Conservation (phyloP, 306 rosid species). For the Quercus variabilis region DNA sequence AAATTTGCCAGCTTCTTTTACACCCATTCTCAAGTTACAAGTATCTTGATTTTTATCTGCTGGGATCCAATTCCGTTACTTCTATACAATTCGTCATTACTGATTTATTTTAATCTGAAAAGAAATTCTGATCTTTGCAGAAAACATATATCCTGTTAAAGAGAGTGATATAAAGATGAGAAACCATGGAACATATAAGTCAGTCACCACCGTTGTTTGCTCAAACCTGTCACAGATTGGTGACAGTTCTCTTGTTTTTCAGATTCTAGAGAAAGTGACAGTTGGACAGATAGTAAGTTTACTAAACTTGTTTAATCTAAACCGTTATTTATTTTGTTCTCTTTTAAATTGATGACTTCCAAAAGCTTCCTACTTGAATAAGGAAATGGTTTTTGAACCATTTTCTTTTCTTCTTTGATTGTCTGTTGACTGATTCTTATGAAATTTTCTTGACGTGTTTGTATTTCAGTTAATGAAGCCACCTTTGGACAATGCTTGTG, state of each 20-base stretch:
- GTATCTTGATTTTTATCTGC: not conserved
- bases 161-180: conserved; percentile 31
- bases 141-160: conserved; percentile 25
- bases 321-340: no score
- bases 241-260: conserved; percentile 52
- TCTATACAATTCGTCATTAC: not conserved
- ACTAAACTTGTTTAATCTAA: conserved; percentile 1
- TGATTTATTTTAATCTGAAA: not conserved
- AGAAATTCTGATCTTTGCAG: conserved; percentile 35
- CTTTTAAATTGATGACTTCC: not conserved
- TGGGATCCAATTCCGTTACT: not conserved
- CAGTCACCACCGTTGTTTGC: conserved; percentile 41
- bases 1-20: not conserved
- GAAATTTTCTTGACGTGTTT: conserved; percentile 9
- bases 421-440: conserved; percentile 1
- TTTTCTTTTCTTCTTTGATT: not conserved
- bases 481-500: conserved; percentile 61
- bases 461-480: conserved; percentile 43
- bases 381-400: not conserved
- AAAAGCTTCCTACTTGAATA: not conserved
- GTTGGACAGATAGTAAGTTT: conserved; percentile 59
- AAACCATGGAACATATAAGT: conserved; percentile 37
- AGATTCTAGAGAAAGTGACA: conserved; percentile 50
- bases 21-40: not conserved
- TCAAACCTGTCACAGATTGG: conserved; percentile 64